These are phyloP conservation scores for Saururus chinensis DNA, from an alignment of 164 flowering plant genomes.

Conservation along the genomic window DNA sequence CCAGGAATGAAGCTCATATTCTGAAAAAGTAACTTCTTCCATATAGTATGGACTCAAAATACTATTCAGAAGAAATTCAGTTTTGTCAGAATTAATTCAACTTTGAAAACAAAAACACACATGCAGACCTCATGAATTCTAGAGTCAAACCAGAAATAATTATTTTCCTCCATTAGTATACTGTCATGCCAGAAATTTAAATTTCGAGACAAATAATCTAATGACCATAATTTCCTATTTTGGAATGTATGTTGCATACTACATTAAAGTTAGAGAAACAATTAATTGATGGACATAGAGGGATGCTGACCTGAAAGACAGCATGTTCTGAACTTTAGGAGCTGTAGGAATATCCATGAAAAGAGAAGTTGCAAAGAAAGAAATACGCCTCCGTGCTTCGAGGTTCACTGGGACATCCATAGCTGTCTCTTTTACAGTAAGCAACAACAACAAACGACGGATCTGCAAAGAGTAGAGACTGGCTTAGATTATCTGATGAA, in stretches of 20 bases:
- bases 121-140: background rate
- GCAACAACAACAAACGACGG: conserved; percentile 65
- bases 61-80: conserved; percentile 25
- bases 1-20: conserved; percentile 53
- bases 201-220: background rate
- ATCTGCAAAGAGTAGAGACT: conserved; percentile 33
- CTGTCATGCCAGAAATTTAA: background rate
- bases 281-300: background rate
- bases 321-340: conserved; percentile 87
- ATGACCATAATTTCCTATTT: too few species aligned
- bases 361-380: conserved; percentile 88
- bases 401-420: conserved; percentile 74
- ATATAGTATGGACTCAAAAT: conserved; percentile 76
- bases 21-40: conserved; percentile 81
- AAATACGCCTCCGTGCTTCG: conserved; percentile 85
- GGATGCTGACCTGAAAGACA: conserved; percentile 70
- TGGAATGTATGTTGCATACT: background rate
- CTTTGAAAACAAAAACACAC: background rate
- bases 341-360: conserved; percentile 85
- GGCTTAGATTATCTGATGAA: background rate
- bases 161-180: background rate
- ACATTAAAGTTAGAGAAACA: background rate
- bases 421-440: conserved; percentile 77
- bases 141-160: background rate
- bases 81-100: background rate